Evolutionary conservation across 169 alveolate genomes (phyloP).

Genomic region (Babesia ovis): DNA sequence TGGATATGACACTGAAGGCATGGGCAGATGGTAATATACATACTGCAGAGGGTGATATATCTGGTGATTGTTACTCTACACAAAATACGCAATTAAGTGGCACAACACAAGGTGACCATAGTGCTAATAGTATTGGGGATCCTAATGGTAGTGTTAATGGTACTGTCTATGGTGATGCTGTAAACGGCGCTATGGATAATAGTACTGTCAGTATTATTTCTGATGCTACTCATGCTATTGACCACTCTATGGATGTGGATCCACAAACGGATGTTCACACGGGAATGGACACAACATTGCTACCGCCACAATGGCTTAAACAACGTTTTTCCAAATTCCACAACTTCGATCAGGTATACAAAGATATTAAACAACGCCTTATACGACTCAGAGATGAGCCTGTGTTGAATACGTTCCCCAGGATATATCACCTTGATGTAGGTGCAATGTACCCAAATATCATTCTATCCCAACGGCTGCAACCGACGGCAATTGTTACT

Average conservation of each 20-base stretch:
- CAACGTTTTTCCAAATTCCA: slow-evolving; percentile 32
- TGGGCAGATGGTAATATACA: slow-evolving; percentile 80
- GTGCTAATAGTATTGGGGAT: background rate
- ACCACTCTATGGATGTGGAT: slow-evolving; percentile 9
- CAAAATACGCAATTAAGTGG: background rate
- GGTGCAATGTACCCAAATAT: slow-evolving; percentile 99
- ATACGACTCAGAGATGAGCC: slow-evolving; percentile 47
- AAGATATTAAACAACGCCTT: slow-evolving; percentile 28
- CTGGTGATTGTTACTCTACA: background rate
- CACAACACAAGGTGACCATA: background rate
- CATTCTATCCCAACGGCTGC: slow-evolving; percentile 96
- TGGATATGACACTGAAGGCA: slow-evolving; percentile 76
- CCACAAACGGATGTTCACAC: too few species aligned
- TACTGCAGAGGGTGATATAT: too few species aligned
- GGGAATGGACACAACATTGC: background rate
- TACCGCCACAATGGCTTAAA: slow-evolving; percentile 40
- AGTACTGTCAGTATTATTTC: too few species aligned
- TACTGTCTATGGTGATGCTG: background rate
- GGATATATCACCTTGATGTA: slow-evolving; percentile 94
- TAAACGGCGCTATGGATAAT: background rate
- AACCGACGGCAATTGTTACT: slow-evolving; percentile 97
- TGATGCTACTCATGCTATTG: slow-evolving; percentile 29
- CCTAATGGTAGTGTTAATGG: background rate
- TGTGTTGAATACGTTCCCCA: slow-evolving; percentile 48
- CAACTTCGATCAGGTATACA: slow-evolving; percentile 56